Percentiles rank a stretch among this genome's conserved stretches.
These are phyloP conservation scores for Schizochytrium sp. DNA, from an alignment of 108 stramenopile genomes.

Conservation along the genomic window DNA sequence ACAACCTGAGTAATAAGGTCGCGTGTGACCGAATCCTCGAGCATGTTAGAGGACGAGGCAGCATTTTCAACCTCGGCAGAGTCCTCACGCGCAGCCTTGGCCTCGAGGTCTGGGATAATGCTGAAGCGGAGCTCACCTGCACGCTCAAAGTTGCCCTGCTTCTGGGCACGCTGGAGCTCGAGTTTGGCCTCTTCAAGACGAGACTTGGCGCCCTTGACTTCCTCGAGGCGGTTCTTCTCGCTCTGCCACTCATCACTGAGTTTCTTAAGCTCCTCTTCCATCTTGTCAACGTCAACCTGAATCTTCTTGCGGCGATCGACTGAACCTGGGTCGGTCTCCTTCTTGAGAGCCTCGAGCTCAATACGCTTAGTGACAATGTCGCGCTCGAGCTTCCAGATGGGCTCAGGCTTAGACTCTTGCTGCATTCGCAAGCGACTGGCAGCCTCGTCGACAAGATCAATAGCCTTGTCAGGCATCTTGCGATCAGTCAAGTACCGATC, in stretches of 20 bases:
- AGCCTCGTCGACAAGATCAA: slow-evolving; percentile 97
- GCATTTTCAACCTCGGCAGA: slow-evolving; percentile 75
- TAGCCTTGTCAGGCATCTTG: slow-evolving; percentile 94
- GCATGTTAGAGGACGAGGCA: slow-evolving; percentile 63
- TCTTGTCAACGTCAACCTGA: slow-evolving; percentile 82
- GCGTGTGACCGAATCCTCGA: slow-evolving; percentile 87
- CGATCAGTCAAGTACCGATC: slow-evolving; percentile 71
- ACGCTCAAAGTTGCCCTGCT: slow-evolving; percentile 88
- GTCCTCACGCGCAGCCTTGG: slow-evolving; percentile 74
- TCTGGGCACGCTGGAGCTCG: slow-evolving; percentile 86
- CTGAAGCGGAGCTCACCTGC: slow-evolving; percentile 93
- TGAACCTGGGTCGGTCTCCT: slow-evolving; percentile 84
- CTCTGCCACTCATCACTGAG: slow-evolving; percentile 44
- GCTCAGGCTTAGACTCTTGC: slow-evolving; percentile 86
- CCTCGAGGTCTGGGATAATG: slow-evolving; percentile 90
- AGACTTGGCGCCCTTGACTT: slow-evolving; percentile 84
- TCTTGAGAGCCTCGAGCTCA: slow-evolving; percentile 85
- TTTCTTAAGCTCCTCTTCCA: slow-evolving; percentile 73
- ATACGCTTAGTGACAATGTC: slow-evolving; percentile 90
- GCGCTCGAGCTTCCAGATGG: slow-evolving; percentile 87
- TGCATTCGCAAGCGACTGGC: slow-evolving; percentile 90
- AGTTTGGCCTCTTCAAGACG: slow-evolving; percentile 85
- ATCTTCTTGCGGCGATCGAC: slow-evolving; percentile 79
- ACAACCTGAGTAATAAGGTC: slow-evolving; percentile 96
- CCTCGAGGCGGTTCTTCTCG: slow-evolving; percentile 85